Evolutionary conservation across 1,284 basidiomycete genomes (phyloP).

Genomic region (Chalciporus sp.): DNA sequence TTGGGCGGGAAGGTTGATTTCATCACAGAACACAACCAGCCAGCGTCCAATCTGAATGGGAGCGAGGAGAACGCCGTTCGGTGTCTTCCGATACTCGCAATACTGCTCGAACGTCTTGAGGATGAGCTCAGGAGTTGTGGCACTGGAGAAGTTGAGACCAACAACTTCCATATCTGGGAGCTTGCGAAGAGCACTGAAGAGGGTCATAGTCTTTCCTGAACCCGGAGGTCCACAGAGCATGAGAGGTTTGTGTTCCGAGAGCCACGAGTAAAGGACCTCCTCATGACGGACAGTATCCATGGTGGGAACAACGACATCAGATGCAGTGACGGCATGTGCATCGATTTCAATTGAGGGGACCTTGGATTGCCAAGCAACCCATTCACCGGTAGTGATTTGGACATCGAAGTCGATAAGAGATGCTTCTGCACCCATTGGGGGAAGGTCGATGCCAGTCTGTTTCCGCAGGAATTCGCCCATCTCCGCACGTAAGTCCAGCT

Average conservation of each 20-base stretch:
- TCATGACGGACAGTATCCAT: slow-evolving; percentile 99
- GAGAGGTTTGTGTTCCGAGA: slow-evolving; percentile 98
- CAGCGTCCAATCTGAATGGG: slow-evolving; percentile 96
- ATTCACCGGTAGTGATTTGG: slow-evolving; percentile 83
- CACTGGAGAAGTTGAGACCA: slow-evolving; percentile 98
- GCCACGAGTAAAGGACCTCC: slow-evolving; percentile 97
- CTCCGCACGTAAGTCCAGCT: slow-evolving; percentile 85
- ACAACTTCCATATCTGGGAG: slow-evolving; percentile 99
- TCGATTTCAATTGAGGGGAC: slow-evolving; percentile 98
- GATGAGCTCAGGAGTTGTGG: slow-evolving; percentile 96
- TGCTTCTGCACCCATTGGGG: slow-evolving; percentile 70
- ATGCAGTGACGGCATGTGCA: slow-evolving; percentile 91
- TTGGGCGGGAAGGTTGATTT: slow-evolving; percentile 96
- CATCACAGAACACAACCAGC: slow-evolving; percentile 99
- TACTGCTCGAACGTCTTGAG: slow-evolving; percentile 99
- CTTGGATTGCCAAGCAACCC: slow-evolving; percentile 89
- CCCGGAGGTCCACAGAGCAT: slow-evolving; percentile 99
- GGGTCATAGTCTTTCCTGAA: slow-evolving; percentile 99
- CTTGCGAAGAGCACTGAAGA: slow-evolving; percentile 98
- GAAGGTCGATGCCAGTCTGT: slow-evolving; percentile 90
- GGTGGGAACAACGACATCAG: slow-evolving; percentile 97
- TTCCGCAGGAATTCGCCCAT: slow-evolving; percentile 89
- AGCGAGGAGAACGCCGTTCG: slow-evolving; percentile 93
- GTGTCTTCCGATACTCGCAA: slow-evolving; percentile 98
- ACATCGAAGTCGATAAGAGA: slow-evolving; percentile 98